These are phyloP conservation scores for Teunomyces tritomae DNA, from an alignment of 805 yeast genomes.

Conservation along the genomic window DNA sequence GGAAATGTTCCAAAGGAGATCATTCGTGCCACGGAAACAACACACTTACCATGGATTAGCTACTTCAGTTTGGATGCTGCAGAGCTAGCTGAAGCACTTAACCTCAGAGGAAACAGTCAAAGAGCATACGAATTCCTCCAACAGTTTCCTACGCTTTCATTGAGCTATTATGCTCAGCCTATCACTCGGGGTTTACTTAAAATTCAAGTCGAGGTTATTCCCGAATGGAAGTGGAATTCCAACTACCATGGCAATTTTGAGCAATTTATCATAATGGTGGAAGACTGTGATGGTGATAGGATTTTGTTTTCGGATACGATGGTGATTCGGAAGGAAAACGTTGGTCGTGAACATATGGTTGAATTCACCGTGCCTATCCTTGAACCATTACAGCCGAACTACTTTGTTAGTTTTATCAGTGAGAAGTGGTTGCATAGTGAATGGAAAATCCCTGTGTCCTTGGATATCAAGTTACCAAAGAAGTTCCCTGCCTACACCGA, in stretches of 20 bases:
- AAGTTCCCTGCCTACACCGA: constrained; percentile 63
- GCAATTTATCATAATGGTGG: constrained; percentile 67
- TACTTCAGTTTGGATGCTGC: constrained; percentile 68
- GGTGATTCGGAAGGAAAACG: constrained; percentile 46
- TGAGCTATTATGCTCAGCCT: constrained; percentile 70
- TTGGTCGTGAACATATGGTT: constrained; percentile 53
- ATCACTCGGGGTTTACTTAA: constrained; percentile 65
- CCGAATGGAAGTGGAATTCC: constrained; percentile 78
- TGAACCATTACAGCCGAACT: constrained; percentile 64
- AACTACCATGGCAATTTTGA: constrained; percentile 63
- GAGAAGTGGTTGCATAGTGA: constrained; percentile 86
- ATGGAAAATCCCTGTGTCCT: constrained; percentile 55
- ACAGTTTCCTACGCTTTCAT: constrained; percentile 67
- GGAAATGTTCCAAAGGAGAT: constrained; percentile 65
- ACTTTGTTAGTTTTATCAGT: constrained; percentile 69
- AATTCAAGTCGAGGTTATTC: constrained; percentile 63
- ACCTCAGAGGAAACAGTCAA: constrained; percentile 66
- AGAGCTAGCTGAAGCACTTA: constrained; percentile 81
- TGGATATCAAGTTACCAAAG: constrained; percentile 54
- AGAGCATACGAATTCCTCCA: constrained; percentile 55
- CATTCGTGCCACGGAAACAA: constrained; percentile 70
- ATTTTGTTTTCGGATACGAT: constrained; percentile 61
- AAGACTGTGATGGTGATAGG: constrained; percentile 79
- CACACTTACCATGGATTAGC: constrained; percentile 78
- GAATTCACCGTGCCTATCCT: constrained; percentile 63